Evolutionary conservation across 2,329 filamentous ascomycete genomes (phyloP).

Genomic region (Lomentospora prolificans): DNA sequence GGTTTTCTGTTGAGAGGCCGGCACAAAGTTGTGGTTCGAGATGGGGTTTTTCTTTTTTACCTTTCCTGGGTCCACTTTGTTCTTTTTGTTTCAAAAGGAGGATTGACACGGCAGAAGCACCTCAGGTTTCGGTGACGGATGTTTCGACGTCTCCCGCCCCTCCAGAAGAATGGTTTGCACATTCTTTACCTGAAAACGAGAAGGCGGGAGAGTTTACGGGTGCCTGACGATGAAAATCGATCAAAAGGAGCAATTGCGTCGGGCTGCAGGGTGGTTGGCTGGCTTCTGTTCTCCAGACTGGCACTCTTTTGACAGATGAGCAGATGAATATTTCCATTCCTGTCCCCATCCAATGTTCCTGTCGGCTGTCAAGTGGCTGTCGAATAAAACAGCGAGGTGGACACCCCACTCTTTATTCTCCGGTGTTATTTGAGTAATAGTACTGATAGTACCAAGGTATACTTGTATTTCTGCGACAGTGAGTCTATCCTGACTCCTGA

Average conservation of each 20-base stretch:
- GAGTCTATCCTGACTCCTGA: neutral
- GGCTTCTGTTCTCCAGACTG: too few species aligned
- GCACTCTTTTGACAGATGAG: too few species aligned
- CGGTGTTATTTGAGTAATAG: neutral
- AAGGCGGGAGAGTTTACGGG: too few species aligned
- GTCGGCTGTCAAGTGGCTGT: too few species aligned
- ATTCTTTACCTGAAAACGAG: neutral
- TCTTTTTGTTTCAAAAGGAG: neutral
- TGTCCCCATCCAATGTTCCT: too few species aligned
- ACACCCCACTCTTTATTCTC: too few species aligned
- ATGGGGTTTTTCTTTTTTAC: neutral
- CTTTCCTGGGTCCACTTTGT: neutral
- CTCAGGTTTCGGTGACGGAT: neutral
- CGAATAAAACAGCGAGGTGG: too few species aligned
- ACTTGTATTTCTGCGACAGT: neutral
- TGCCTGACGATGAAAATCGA: too few species aligned
- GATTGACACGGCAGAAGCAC: neutral
- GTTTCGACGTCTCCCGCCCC: neutral
- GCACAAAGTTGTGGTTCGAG: neutral
- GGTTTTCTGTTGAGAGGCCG: neutral
- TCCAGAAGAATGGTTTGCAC: neutral
- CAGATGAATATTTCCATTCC: too few species aligned
- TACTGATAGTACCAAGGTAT: too few species aligned
- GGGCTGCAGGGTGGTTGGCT: too few species aligned
- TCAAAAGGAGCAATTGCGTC: too few species aligned